A percentile compares a stretch with the other conserved stretches of the same genome.
These are phyloP conservation scores for Scedosporium apiospermum DNA, from an alignment of 2,329 filamentous ascomycete species.

Conservation along the genomic window DNA sequence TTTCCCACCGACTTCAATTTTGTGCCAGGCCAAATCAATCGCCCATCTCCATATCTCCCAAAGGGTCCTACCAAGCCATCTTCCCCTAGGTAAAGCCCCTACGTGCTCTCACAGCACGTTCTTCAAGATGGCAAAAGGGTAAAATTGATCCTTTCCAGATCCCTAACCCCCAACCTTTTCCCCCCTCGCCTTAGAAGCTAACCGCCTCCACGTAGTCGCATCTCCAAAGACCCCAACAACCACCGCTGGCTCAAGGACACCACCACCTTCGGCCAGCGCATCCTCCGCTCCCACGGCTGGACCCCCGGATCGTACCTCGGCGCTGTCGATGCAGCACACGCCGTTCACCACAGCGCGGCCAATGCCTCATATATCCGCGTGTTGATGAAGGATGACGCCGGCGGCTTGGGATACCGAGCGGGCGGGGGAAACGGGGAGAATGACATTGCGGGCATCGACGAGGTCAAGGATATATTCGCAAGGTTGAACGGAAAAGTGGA, in stretches of 20 bases:
- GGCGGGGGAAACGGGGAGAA: constrained; percentile 53
- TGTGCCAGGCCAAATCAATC: background rate
- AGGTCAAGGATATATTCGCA: constrained; percentile 77
- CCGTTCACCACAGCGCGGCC: constrained; percentile 66
- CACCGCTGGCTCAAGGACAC: constrained; percentile 83
- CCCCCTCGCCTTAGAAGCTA: background rate
- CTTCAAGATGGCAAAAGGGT: constrained; percentile 2
- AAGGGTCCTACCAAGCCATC: background rate
- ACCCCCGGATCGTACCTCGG: constrained; percentile 76
- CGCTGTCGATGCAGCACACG: constrained; percentile 63
- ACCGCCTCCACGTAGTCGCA: constrained; percentile 16
- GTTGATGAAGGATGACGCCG: constrained; percentile 77
- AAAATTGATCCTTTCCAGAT: background rate
- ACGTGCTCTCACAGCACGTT: background rate
- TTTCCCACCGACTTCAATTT: background rate
- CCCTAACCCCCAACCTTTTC: no score
- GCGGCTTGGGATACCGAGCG: constrained; percentile 72
- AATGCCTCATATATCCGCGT: constrained; percentile 82
- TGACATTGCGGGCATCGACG: constrained; percentile 75
- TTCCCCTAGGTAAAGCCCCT: background rate
- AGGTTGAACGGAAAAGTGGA: constrained; percentile 82
- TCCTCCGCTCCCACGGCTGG: constrained; percentile 86
- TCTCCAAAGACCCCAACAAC: constrained; percentile 90
- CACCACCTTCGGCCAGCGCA: constrained; percentile 77
- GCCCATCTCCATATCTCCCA: background rate